Evolutionary conservation across 2,329 filamentous ascomycete species (phyloP).

Genomic region (Cyphellophora attinorum): DNA sequence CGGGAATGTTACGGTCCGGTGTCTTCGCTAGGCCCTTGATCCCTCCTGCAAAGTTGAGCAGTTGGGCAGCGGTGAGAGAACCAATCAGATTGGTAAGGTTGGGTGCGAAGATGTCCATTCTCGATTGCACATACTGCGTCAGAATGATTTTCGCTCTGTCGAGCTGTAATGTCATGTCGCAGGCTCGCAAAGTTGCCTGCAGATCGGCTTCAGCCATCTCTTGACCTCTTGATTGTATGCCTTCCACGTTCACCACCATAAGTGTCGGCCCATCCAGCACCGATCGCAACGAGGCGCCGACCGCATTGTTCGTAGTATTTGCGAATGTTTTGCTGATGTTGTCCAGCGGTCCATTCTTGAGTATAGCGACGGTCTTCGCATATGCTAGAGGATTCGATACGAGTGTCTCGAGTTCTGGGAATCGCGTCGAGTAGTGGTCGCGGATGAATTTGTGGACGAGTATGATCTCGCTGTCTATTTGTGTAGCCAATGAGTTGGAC

Average conservation of each 20-base stretch:
- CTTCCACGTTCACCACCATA: slow-evolving; percentile 94
- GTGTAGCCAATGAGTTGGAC: slow-evolving; percentile 80
- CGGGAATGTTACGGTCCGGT: slow-evolving; percentile 83
- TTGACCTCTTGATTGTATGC: slow-evolving; percentile 75
- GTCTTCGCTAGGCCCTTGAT: slow-evolving; percentile 82
- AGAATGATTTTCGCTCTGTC: slow-evolving; percentile 79
- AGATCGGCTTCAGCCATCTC: slow-evolving; percentile 69
- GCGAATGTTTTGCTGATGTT: slow-evolving; percentile 68
- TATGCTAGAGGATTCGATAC: slow-evolving; percentile 91
- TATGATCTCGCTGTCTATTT: slow-evolving; percentile 86
- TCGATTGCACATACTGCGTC: slow-evolving; percentile 89
- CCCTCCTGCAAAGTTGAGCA: slow-evolving; percentile 91
- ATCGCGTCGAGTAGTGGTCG: slow-evolving; percentile 89
- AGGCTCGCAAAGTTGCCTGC: slow-evolving; percentile 63
- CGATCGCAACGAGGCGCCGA: slow-evolving; percentile 64
- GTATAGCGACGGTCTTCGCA: slow-evolving; percentile 85
- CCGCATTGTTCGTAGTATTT: slow-evolving; percentile 65
- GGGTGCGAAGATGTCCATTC: slow-evolving; percentile 92
- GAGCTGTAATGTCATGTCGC: slow-evolving; percentile 78
- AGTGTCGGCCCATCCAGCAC: slow-evolving; percentile 81
- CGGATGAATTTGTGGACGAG: slow-evolving; percentile 93
- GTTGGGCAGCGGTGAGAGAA: slow-evolving; percentile 83
- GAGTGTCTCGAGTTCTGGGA: slow-evolving; percentile 83
- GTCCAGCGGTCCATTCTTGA: slow-evolving; percentile 86
- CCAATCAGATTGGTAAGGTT: slow-evolving; percentile 87